Evolutionary conservation across 169 alveolate genomes (phyloP), one percentile per base, ranked within the genome.

Genomic region (Eimeria zaria): DNA sequence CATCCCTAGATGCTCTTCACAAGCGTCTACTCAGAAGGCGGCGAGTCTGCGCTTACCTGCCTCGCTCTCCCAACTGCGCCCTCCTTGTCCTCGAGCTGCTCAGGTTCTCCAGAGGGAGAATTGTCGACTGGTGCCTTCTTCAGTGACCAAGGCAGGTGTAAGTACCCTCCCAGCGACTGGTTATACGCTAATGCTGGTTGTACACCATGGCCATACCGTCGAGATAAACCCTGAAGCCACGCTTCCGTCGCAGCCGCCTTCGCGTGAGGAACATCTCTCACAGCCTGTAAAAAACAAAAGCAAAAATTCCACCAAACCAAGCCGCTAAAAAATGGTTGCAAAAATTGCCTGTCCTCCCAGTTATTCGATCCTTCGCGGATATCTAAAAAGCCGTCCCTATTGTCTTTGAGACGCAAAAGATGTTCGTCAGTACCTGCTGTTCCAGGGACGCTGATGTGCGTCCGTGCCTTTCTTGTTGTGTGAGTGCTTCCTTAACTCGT

Each of bases 191-290:
- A 30, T 27, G 81, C 53, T 62, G 94, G 69, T 16, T 64, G 81
- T 67, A 24, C 94, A 9, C 94, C 94, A 30, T 83, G 94, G 62
- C 96, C 96, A 89, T 94, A 94, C 9, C 96, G 96, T 48, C 97
- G 69, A 24, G 92, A 74, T 36, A 95, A 71, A 80, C 97, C 97
- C 67, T 95, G 95, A 24, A 95, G 74, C 97, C 97, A 95, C 30
- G 97, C 91, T 27, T 76, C 97, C 48, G 91, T 73, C 33, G 95
- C 97, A 18, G 51, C 91, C 22, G 84, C 71, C 12, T 60, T 48
- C 22, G 27, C 11, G 64, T 78, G 41, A 46, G 27, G 14, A 67
- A 22, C 64, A 46, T 78, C 62, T 48, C 53, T n/a, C 67, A n/a
- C 20, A 78, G 22, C n/a, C 87, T 36, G 85, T 16, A 6, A 18